Evolutionary conservation across 2,329 filamentous ascomycete species (phyloP), one percentile per base, ranked within the genome.

Genomic region (Passalora sequoiae): DNA sequence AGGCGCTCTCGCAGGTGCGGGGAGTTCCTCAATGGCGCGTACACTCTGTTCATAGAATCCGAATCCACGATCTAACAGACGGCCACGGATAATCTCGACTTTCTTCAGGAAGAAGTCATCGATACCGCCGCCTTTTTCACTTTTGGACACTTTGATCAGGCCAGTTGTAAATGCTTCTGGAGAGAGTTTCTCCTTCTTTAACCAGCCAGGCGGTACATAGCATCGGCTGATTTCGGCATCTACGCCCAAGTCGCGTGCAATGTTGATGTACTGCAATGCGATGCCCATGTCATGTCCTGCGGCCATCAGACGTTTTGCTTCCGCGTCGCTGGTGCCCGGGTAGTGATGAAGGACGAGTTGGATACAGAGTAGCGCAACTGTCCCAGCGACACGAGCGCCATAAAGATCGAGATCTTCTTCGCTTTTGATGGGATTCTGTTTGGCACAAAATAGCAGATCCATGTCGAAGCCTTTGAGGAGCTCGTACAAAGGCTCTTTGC

Each of bases 251-350:
- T 89, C 84, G 16, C 84, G 78, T 3, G 83, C 80, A 48, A 89
- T 86, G 57, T 88, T 89, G 55, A 86, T 77, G 54, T 83, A 86
- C 57, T 89, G 84, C n/a, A 88, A 66, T 1, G 84, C 83, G 24
- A 83, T 74, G 0, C 84, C 84, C 83, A 87, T 87, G 20, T 72
- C 69, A 15, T 72, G 70, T 1, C 81, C 81, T 1, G 80, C 75
- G 12, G 67, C 57, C 10, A 81, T 66, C 4, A 85, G 69, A 2
- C 66, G 57, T 10, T 67, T 59, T 30, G 69, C 64, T 31, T 61
- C 45, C 21, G 43, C 3, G 4, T 60, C 51, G 2, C 38, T 48
- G 20, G 47, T 61, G 49, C 36, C 67, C 24, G 54, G 65, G 43
- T 68, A 71, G 55, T 86, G 77, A 47, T 76, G 66, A 53, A 84